phyloP scores from a whole-genome alignment of 2,329 filamentous ascomycete species.

The Emydomyces testavorans region DNA sequence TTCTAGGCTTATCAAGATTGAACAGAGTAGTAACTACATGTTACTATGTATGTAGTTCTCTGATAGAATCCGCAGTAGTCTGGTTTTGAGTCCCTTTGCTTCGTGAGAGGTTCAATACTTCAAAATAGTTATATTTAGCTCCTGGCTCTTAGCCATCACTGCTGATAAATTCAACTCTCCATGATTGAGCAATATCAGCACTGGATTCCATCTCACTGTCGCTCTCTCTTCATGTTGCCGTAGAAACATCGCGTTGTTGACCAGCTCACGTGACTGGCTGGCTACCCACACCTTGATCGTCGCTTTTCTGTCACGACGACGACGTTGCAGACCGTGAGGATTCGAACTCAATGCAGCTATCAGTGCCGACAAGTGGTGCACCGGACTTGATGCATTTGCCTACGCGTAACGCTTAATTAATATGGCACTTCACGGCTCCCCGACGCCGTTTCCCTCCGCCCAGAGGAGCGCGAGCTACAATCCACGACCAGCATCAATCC shows the following conservation, averaged over 20 bases:
- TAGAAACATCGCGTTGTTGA: constrained; percentile 16
- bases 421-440: constrained; percentile 27
- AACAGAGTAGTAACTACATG: too few relatives aligned
- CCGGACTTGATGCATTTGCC: constrained; percentile 12
- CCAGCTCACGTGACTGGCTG: constrained; percentile 12
- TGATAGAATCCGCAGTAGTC: too few relatives aligned
- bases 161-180: too few relatives aligned
- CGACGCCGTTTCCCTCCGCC: constrained; percentile 29
- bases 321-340: background rate
- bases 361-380: constrained; percentile 6
- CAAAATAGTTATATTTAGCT: too few relatives aligned
- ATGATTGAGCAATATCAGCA: background rate
- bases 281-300: background rate
- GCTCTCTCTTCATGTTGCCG: constrained; percentile 10
- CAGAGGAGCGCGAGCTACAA: constrained; percentile 25
- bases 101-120: too few relatives aligned
- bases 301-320: background rate
- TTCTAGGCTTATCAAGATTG: too few relatives aligned
- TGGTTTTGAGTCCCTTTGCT: too few relatives aligned
- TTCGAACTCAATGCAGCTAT: background rate
- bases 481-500: constrained; percentile 27
- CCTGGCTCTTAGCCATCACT: too few relatives aligned
- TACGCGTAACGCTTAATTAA: constrained; percentile 13
- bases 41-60: too few relatives aligned
- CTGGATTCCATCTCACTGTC: background rate